A percentile compares a stretch with the other conserved stretches of the same genome.
Evolutionary conservation across 768 basidiomycete genomes (phyloP).

Genomic region (Xerocomellus amylosporus): DNA sequence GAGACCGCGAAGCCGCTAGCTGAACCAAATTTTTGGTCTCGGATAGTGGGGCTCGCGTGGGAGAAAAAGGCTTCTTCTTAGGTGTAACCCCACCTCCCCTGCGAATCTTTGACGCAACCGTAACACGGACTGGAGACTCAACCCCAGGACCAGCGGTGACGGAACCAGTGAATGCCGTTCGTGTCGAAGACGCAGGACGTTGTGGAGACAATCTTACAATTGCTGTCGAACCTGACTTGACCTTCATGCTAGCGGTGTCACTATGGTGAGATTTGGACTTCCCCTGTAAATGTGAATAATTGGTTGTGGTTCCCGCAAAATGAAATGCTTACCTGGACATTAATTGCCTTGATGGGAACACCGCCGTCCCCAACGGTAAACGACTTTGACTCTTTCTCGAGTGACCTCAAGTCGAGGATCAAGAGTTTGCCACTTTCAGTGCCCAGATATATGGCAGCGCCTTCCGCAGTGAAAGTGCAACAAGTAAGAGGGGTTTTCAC

Average conservation of each 20-base stretch:
- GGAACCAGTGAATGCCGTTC: constrained; percentile 8
- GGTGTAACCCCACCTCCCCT: constrained; percentile 21
- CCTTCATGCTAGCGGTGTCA: constrained; percentile 4
- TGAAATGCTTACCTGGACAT: constrained; percentile 50
- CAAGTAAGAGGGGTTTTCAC: constrained; percentile 55
- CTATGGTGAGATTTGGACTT: constrained; percentile 16
- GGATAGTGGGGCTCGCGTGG: constrained; percentile 20
- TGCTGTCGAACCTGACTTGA: constrained; percentile 7
- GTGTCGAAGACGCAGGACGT: constrained; percentile 3
- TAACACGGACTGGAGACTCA: constrained; percentile 23
- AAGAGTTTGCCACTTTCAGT: constrained; percentile 64
- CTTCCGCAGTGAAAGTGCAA: constrained; percentile 67
- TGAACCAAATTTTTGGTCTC: constrained; percentile 22
- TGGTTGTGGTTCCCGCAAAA: background rate
- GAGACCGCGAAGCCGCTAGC: constrained; percentile 12
- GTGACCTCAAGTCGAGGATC: constrained; percentile 57
- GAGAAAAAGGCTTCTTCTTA: constrained; percentile 25
- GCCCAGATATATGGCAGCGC: constrained; percentile 63
- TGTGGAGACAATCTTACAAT: constrained; percentile 10
- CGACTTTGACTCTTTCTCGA: constrained; percentile 62
- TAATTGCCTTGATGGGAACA: constrained; percentile 49
- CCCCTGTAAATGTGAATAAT: constrained; percentile 5
- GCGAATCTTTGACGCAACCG: constrained; percentile 18
- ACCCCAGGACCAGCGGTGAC: background rate
- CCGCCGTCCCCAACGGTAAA: constrained; percentile 49